Evolutionary conservation across 768 basidiomycete species (phyloP).

Genomic region (Mycena filopes): DNA sequence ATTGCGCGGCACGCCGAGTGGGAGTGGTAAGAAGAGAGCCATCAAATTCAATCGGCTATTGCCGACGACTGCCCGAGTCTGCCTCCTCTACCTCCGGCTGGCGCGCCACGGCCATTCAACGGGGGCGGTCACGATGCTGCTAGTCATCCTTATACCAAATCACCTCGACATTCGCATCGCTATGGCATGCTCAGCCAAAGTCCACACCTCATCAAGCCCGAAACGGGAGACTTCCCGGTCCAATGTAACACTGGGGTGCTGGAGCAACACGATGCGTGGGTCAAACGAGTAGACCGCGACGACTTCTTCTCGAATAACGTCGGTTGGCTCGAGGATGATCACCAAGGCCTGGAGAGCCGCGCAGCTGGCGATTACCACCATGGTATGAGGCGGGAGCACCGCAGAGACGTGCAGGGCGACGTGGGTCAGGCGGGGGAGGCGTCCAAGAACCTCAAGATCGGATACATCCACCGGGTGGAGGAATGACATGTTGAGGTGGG

Average conservation of each 20-base stretch:
- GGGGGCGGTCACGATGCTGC: too few species aligned
- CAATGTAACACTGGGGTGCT: too few species aligned
- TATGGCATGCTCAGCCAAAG: background rate
- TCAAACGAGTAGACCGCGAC: background rate
- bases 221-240: background rate
- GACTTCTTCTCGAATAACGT: background rate
- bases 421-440: conserved; percentile 17
- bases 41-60: too few species aligned
- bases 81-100: too few species aligned
- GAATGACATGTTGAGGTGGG: conserved; percentile 11
- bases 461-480: background rate
- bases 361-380: background rate
- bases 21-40: too few species aligned
- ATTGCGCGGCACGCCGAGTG: too few species aligned
- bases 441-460: background rate
- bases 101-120: too few species aligned
- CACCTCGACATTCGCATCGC: background rate
- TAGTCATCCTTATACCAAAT: too few species aligned
- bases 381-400: background rate
- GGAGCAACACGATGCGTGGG: background rate
- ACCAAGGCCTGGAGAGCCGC: background rate
- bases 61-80: too few species aligned
- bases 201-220: background rate
- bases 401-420: background rate
- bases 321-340: background rate